Base-by-base conservation (phyloP, 1,284 basidiomycete species). In the Rhizoctonia solani region DNA sequence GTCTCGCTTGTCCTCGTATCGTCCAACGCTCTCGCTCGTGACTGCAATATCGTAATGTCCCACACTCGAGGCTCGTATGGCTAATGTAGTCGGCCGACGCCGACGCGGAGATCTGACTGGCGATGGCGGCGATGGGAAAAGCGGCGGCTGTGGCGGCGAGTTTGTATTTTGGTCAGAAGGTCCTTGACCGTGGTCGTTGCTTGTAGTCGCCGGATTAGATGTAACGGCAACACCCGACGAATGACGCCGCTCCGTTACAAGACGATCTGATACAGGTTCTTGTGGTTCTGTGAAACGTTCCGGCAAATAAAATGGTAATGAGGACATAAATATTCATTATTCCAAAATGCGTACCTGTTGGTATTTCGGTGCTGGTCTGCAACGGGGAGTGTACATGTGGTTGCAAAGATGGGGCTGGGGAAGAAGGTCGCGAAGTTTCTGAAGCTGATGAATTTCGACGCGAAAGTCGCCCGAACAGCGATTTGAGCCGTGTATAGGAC, bases 391-490 rank as follows among this genome's bases (percentile, higher is more conserved):
- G 55, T 21, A 29, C 55, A 4, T 29, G 44, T 30, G 41, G 32
- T 29, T 41, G 30, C 14, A 42, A 32, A n/a, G 25, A 21, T 4
- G 56, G 29, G 4, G 14, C 14, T 5, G 52, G 52, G 11, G 52
- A 54, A 16, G 52, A 5, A 11, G 52, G 56, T 21, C 56, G 56
- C 9, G 56, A 59, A 6, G 56, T 59, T 19, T 59, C 56, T 29
- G 56, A 59, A 27, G 56, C 56, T 11, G 56, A 59, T 29, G 56
- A 59, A 44, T 49, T 49, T 2, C 56, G 56, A 23, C 56, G 56
- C 29, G 56, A 59, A 1, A 59, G 44, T 47, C 42, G 56, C 25
- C 56, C 56, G 19, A 59, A 59, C 25, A 59, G 21, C 56, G 56
- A 59, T 37, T 59, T 59, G 3, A 59, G 19, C 1, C 56, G 56